These are phyloP conservation scores for Coriolopsis trogii DNA, from an alignment of 1,284 basidiomycete species.

Conservation along the genomic window DNA sequence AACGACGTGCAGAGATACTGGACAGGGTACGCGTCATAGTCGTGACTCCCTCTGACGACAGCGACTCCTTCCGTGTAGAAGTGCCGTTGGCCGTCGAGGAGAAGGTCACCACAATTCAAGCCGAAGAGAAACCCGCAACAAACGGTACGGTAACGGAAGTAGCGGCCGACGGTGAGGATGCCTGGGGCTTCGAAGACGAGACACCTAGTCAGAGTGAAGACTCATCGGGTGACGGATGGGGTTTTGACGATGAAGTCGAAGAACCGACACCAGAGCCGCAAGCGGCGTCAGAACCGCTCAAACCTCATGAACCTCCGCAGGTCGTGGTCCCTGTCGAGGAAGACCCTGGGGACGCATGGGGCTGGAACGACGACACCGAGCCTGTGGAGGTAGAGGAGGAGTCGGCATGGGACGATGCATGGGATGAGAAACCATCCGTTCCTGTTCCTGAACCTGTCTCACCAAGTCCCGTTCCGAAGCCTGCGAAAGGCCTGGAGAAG, in stretches of 20 bases:
- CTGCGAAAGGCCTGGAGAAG: constrained; percentile 60
- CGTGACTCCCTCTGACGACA: constrained; percentile 34
- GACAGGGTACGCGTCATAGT: constrained; percentile 55
- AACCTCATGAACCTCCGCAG: constrained; percentile 8
- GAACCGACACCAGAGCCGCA: constrained; percentile 27
- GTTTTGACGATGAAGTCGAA: constrained; percentile 55
- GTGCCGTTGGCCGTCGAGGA: constrained; percentile 25
- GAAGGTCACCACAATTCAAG: constrained; percentile 9
- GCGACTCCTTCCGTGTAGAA: constrained; percentile 40
- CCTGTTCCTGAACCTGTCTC: constrained; percentile 32
- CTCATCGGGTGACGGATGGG: constrained; percentile 44
- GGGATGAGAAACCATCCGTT: constrained; percentile 48
- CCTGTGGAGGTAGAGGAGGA: constrained; percentile 33
- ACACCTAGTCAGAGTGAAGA: constrained; percentile 15
- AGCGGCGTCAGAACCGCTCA: not conserved
- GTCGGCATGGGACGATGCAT: constrained; percentile 60
- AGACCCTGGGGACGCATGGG: constrained; percentile 68
- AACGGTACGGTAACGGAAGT: constrained; percentile 4
- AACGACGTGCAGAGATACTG: constrained; percentile 65
- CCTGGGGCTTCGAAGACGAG: constrained; percentile 40
- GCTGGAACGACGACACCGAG: constrained; percentile 57
- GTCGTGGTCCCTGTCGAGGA: constrained; percentile 34
- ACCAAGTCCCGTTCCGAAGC: constrained; percentile 42
- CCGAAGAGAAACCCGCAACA: constrained; percentile 28
- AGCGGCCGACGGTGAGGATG: constrained; percentile 32